These are phyloP conservation scores for Knufia fluminis DNA, from an alignment of 2,329 filamentous ascomycete genomes.

Conservation along the genomic window DNA sequence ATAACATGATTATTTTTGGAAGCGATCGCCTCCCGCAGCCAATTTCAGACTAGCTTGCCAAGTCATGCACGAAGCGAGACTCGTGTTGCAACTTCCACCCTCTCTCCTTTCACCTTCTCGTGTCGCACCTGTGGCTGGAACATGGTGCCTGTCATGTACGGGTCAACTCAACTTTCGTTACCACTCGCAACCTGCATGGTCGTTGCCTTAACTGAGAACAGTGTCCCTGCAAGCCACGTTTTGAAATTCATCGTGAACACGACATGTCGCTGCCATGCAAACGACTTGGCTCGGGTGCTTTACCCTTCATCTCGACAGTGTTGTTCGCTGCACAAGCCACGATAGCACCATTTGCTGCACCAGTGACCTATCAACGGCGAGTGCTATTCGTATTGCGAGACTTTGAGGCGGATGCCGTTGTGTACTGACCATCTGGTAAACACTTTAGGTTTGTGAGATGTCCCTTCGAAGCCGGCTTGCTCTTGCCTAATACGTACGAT, in stretches of 20 bases:
- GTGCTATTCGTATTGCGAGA: too few species aligned
- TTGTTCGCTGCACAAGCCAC: too few species aligned
- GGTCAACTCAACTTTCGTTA: background rate
- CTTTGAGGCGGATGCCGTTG: too few species aligned
- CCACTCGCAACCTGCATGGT: background rate
- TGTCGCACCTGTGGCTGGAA: background rate
- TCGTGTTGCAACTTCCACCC: background rate
- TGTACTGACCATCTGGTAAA: too few species aligned
- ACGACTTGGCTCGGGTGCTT: background rate
- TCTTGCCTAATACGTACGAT: too few species aligned
- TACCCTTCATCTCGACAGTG: too few species aligned
- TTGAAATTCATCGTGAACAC: too few species aligned
- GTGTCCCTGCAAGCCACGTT: background rate
- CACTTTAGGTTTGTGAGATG: too few species aligned
- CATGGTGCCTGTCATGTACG: background rate
- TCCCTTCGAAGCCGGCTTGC: too few species aligned
- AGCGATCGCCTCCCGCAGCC: background rate
- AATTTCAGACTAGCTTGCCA: conserved; percentile 5
- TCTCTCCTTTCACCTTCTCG: background rate
- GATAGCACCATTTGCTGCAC: too few species aligned
- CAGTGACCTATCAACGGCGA: too few species aligned
- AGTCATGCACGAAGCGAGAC: conserved; percentile 8
- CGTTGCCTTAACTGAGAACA: background rate
- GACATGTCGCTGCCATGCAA: background rate
- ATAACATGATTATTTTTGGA: background rate